phyloP scores from a whole-genome alignment of 148 eudicot species.

The Amaranthus palmeri region DNA sequence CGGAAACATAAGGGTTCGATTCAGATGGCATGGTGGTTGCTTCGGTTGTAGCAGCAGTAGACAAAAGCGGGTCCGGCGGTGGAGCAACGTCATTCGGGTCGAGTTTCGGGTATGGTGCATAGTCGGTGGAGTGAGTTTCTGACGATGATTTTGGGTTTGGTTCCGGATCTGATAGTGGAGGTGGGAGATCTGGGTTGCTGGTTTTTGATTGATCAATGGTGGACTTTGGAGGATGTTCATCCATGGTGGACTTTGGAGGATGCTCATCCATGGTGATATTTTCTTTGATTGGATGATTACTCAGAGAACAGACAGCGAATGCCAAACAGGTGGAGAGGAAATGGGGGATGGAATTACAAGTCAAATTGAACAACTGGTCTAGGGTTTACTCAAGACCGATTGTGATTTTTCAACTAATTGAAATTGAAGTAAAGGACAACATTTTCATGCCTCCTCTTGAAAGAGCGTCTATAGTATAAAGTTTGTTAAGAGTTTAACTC shows the following conservation, averaged over 20 bases:
- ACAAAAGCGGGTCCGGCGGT: conserved; percentile 40
- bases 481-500: no score
- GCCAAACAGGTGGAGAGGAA: no score
- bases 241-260: conserved; percentile 12
- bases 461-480: no score
- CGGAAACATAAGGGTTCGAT: conserved; percentile 73
- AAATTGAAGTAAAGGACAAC: no score
- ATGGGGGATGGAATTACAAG: no score
- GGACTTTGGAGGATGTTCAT: neutral
- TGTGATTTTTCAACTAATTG: no score
- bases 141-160: conserved; percentile 9
- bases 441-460: no score
- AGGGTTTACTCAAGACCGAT: no score
- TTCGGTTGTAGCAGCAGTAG: conserved; percentile 24
- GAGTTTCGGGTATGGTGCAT: conserved; percentile 83
- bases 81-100: conserved; percentile 67
- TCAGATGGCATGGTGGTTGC: conserved; percentile 72
- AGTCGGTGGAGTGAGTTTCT: conserved; percentile 40
- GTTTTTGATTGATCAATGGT: conserved; percentile 15
- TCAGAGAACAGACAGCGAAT: no score
- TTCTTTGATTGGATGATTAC: no score
- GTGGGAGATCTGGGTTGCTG: neutral
- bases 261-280: neutral
- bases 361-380: no score
- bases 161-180: neutral